Evolutionary conservation across 208 protist genomes (phyloP), one percentile per base, ranked within the genome.

Genomic region (Leishmania lainsoni): DNA sequence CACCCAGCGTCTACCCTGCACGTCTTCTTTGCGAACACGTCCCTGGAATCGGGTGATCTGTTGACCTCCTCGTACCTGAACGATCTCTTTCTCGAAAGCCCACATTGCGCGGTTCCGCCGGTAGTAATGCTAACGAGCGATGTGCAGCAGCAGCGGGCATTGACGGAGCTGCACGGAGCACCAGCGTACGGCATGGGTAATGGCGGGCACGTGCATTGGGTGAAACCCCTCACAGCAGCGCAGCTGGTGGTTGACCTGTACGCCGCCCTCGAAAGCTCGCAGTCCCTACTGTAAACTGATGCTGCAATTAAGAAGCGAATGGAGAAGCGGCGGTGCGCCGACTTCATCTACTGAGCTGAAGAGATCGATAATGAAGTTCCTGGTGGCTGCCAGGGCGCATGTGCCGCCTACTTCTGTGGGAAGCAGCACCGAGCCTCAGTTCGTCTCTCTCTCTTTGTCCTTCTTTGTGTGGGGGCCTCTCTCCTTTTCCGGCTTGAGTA

Each of bases 41-140:
- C 89, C 20, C 81, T 86, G 0, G 92, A 97, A 83, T 90, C 92
- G 16, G 94, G 94, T 5, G 94, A 97, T 74, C 49, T 96, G 42
- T 63, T 87, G 45, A 89, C 86, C 22, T 85, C 89, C 8, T 65
- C 83, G 52, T 29, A 91, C 68, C 83, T 95, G 48, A 87, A 83
- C 29, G 84, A 89, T 49, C 72, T 96, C 72, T 79, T 86, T 42
- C 75, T 83, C 54, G 48, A 75, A 20, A 80, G 79, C 58, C 65
- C 72, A 56, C 58, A 49, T 3, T 76, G 81, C 39, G 58, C 51
- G 6, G 68, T 79, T 3, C 92, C 93, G 10, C 88, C 92, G n/a
- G 85, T 94, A 29, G 83, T 95, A 29, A 51, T 97, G 32, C 71
- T 97, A 8, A 97, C 94, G 29, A 84, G 75, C 48, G 94, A 97